These are phyloP conservation scores for Colletotrichum phormii DNA, from an alignment of 2,329 filamentous ascomycete genomes.

Conservation along the genomic window DNA sequence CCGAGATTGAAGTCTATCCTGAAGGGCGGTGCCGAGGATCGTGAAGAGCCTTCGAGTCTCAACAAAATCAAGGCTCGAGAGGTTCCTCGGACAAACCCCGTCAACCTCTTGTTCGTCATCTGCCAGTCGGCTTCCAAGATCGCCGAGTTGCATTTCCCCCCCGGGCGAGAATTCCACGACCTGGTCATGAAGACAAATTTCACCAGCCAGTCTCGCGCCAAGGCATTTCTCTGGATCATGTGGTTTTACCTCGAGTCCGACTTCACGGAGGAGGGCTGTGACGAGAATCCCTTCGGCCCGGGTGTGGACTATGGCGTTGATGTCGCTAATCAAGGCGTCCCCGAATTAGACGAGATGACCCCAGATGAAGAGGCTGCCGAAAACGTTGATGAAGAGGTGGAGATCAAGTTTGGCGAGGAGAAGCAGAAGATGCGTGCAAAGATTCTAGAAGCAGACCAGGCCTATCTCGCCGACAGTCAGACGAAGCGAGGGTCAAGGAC, in stretches of 20 bases:
- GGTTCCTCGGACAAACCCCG: conserved; percentile 88
- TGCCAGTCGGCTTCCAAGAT: conserved; percentile 91
- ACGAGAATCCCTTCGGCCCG: conserved; percentile 89
- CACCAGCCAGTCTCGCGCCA: conserved; percentile 84
- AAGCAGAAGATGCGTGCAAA: conserved; percentile 81
- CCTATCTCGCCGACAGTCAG: conserved; percentile 72
- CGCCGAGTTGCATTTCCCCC: conserved; percentile 90
- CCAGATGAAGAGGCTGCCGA: conserved; percentile 74
- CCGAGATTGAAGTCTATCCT: conserved; percentile 96
- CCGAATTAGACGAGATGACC: conserved; percentile 73
- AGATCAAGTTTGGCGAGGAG: conserved; percentile 76
- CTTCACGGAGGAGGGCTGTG: conserved; percentile 87
- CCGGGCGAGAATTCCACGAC: conserved; percentile 91
- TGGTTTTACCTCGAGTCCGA: conserved; percentile 99
- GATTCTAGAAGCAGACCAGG: conserved; percentile 81
- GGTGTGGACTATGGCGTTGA: conserved; percentile 74
- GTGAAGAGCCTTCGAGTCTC: conserved; percentile 83
- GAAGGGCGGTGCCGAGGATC: conserved; percentile 94
- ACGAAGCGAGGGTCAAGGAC: conserved; percentile 64
- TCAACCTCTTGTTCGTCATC: conserved; percentile 96
- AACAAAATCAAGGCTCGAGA: conserved; percentile 79
- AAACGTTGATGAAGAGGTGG: conserved; percentile 79
- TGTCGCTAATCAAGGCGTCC: conserved; percentile 76
- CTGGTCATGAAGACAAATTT: conserved; percentile 91
- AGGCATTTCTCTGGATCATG: conserved; percentile 95